phyloP scores from a whole-genome alignment of 805 yeast species.

The Saccharomyces paradoxus region DNA sequence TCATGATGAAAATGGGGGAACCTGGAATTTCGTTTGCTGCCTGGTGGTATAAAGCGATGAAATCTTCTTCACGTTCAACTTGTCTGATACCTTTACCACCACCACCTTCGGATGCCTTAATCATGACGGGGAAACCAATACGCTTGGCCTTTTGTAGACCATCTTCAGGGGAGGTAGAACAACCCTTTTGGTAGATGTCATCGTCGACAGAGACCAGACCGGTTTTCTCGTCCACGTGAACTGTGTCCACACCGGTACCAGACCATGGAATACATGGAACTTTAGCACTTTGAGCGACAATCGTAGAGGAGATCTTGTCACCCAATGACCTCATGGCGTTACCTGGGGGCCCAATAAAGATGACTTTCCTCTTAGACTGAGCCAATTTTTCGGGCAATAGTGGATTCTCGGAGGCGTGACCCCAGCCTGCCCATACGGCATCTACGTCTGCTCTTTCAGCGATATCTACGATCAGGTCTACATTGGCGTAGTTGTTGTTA shows the following conservation, averaged over 20 bases:
- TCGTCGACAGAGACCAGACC: slow-evolving; percentile 86
- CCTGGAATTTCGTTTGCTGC: slow-evolving; percentile 98
- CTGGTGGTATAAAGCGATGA: slow-evolving; percentile 70
- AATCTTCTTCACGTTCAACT: slow-evolving; percentile 78
- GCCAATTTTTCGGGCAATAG: slow-evolving; percentile 87
- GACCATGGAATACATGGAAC: slow-evolving; percentile 99
- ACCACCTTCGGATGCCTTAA: slow-evolving; percentile 99
- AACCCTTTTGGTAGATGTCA: slow-evolving; percentile 77
- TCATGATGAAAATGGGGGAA: slow-evolving; percentile 96
- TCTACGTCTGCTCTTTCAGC: slow-evolving; percentile 96
- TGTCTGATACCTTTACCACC: slow-evolving; percentile 99
- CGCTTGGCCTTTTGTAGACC: slow-evolving; percentile 76
- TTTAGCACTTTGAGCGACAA: slow-evolving; percentile 96
- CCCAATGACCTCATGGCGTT: slow-evolving; percentile 99
- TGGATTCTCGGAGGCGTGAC: slow-evolving; percentile 99
- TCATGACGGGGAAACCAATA: slow-evolving; percentile 98
- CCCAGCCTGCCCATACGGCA: slow-evolving; percentile 99
- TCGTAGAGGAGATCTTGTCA: slow-evolving; percentile 95
- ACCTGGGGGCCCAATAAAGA: slow-evolving; percentile 98
- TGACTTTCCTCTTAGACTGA: slow-evolving; percentile 79
- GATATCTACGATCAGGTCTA: slow-evolving; percentile 89
- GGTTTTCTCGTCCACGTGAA: slow-evolving; percentile 55
- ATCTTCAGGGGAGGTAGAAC: slow-evolving; percentile 78
- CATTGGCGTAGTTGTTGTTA: slow-evolving; percentile 97
- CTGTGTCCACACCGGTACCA: slow-evolving; percentile 92